These are phyloP conservation scores for Fusarium secorum DNA, from an alignment of 2,329 filamentous ascomycete genomes.

Conservation along the genomic window DNA sequence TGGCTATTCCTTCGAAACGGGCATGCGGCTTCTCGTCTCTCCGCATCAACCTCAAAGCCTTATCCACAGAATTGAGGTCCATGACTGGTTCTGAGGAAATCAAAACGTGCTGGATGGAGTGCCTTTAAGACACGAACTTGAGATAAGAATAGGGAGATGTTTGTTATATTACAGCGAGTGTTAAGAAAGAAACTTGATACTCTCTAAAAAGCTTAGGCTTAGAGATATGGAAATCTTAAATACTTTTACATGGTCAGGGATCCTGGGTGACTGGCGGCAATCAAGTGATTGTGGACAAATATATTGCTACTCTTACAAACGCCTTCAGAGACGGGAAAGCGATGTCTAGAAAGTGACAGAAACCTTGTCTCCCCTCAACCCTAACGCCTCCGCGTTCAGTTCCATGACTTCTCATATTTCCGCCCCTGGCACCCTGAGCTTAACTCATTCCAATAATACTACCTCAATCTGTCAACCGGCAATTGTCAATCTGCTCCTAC, in stretches of 20 bases:
- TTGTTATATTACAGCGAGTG: neutral
- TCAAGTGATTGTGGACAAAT: no score
- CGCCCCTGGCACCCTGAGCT: neutral
- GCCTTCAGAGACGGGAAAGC: neutral
- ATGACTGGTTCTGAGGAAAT: neutral
- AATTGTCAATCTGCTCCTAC: neutral
- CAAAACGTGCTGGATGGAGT: neutral
- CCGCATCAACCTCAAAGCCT: neutral
- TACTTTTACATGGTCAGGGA: no score
- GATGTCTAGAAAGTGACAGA: neutral
- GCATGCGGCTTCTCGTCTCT: neutral
- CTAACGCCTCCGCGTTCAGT: neutral
- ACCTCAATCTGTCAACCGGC: neutral
- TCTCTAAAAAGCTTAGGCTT: no score
- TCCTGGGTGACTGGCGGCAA: no score
- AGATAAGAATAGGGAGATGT: neutral
- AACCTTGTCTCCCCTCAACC: neutral
- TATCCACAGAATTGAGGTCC: neutral
- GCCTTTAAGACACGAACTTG: neutral
- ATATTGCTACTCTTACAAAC: neutral
- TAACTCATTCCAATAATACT: neutral
- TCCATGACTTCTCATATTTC: neutral
- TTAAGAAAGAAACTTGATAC: no score
- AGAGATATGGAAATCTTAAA: no score
- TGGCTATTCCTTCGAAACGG: neutral